Base-by-base conservation (phyloP, 177 flowering plant species). In the Vitis hybrid region DNA sequence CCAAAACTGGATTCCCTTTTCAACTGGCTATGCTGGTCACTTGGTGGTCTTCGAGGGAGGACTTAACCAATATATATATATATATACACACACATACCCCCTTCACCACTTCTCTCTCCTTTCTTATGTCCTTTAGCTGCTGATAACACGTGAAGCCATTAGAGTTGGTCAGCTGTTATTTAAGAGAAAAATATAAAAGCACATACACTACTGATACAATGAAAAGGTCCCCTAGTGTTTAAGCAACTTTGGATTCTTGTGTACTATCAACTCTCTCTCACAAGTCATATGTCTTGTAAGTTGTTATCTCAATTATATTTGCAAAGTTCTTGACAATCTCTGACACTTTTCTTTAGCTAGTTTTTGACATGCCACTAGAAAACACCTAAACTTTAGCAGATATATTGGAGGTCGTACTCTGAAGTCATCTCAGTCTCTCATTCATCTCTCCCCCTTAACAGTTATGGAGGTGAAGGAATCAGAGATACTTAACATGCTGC, bases 61-160 rank as follows among this genome's bases (percentile, higher is more conserved):
- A 39, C 45, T 22, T 22, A 22, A 22, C 26, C 26, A 22, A 22
- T 22, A 22, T 22, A 22, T 22, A 22, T 22, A 22, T 22, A 22
- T 22, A 22, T 0, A 22, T 0, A 22, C 0, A 22, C 1, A 22
- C 0, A 22, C 26, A 22, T 22, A 22, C 26, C 26, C 26, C 26
- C 26, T 45, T 16, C 5, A 26, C 67, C 51, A 50, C 26, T 55
- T 56, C 63, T 56, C 69, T 65, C 71, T 26, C 2, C 55, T 64
- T 66, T 56, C 51, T 21, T 31, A 56, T 50, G 70, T 69, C 70
- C 70, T 45, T 55, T 65, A 9, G 59, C 69, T 71, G 75, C 31
- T 65, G 69, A 67, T 14, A 66, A 69, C 82, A 77, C 80, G 79
- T 73, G 81, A 79, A 66, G 67, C 60, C 76, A 74, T 74, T 70